Evolutionary conservation across 208 protist species (phyloP).

Genomic region (Wallacemonas sp.): DNA sequence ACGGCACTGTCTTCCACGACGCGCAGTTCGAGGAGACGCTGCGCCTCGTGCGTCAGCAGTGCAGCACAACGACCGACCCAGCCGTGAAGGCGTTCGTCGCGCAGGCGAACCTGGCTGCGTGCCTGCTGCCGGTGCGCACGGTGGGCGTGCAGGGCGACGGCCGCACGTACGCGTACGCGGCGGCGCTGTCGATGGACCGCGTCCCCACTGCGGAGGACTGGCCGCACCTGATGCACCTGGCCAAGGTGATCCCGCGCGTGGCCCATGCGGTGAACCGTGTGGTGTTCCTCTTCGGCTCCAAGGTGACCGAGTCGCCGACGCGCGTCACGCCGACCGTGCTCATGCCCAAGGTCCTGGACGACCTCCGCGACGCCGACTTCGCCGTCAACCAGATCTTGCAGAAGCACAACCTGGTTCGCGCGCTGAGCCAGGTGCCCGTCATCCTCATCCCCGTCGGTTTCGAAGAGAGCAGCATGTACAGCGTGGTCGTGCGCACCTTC

Average conservation of each 20-base stretch:
- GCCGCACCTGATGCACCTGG: slow-evolving; percentile 67
- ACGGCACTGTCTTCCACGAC: slow-evolving; percentile 65
- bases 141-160: slow-evolving; percentile 98
- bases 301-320: slow-evolving; percentile 27
- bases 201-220: slow-evolving; percentile 72
- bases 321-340: slow-evolving; percentile 81
- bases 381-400: slow-evolving; percentile 82
- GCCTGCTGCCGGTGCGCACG: slow-evolving; percentile 92
- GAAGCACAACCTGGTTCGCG: slow-evolving; percentile 79
- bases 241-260: slow-evolving; percentile 89
- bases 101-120: slow-evolving; percentile 26
- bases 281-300: slow-evolving; percentile 88
- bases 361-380: slow-evolving; percentile 91
- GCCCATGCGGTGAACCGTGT: slow-evolving; percentile 95
- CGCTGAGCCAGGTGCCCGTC: slow-evolving; percentile 94
- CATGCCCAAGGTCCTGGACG: slow-evolving; percentile 70
- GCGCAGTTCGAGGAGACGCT: slow-evolving; percentile 47
- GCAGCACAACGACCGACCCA: slow-evolving; percentile 11
- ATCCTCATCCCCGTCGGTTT: slow-evolving; percentile 93
- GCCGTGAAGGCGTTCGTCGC: slow-evolving; percentile 17
- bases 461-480: slow-evolving; percentile 50
- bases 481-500: slow-evolving; percentile 95
- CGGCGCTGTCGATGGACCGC: slow-evolving; percentile 68
- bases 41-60: slow-evolving; percentile 34
- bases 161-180: slow-evolving; percentile 95